Base-by-base conservation (phyloP, 768 basidiomycete genomes). In the Boletus subparvulus region DNA sequence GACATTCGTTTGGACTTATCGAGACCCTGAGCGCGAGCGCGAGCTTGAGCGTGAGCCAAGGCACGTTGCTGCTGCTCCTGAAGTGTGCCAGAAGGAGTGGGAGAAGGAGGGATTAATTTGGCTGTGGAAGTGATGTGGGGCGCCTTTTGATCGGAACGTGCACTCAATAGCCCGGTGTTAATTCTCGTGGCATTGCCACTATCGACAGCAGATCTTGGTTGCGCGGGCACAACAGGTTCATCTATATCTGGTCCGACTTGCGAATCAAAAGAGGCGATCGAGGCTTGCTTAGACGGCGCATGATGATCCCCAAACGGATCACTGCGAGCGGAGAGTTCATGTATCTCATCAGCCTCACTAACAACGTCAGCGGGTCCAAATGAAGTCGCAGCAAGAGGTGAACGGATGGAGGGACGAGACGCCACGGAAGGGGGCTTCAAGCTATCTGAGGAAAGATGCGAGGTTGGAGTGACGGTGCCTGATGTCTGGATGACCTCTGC, bases 401-500 rank as follows among this genome's bases (percentile, higher is more conserved):
- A 91, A 35, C 81, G 80, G 19, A 78, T 67, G 2, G 79, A 61
- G 1, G 83, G 81, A 44, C 80, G 79, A 13, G 74, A 70, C 21
- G 46, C 6, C 19, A 56, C 54, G 16, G 75, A 70, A 24, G 80
- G 65, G 17, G 78, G 69, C 56, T 80, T 78, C 55, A 81, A 66
- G 46, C 74, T 66, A 47, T 82, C 78, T 5, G 62, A 35, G 48
- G 64, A 62, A 58, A 68, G 47, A 59, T 65, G 63, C 28, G 68
- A 65, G 14, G 64, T 52, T 12, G 71, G 67, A n/a, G 64, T 64
- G 14, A 73, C 66, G 17, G 70, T 57, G 17, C 79, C 80, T 4
- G 81, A 71, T 6, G 88, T 78, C 57, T 80, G 86, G 58, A 93
- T 84, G 35, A 92, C 86, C 67, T 90, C 88, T 32, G 91, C 88